Evolutionary conservation across 768 basidiomycete species (phyloP).

Genomic region (Amanita inopinata): DNA sequence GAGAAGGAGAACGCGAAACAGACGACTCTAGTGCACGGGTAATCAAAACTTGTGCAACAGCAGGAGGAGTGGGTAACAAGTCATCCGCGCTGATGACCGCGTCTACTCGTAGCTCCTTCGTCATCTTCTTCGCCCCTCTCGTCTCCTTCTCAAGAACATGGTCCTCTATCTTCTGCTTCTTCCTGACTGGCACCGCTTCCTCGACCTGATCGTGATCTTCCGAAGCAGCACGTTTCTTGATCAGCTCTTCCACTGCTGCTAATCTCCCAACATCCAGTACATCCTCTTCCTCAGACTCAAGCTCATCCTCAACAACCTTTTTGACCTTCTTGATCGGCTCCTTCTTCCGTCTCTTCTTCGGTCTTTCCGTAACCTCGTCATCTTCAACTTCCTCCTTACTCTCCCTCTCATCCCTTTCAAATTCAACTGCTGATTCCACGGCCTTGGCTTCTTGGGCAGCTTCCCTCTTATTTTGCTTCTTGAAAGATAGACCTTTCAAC

Average conservation of each 20-base stretch:
- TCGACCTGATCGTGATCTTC: slow-evolving; percentile 30
- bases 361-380: slow-evolving; percentile 33
- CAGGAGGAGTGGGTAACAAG: slow-evolving; percentile 38
- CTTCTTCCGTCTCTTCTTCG: slow-evolving; percentile 52
- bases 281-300: slow-evolving; percentile 58
- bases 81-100: slow-evolving; percentile 42
- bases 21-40: slow-evolving; percentile 37
- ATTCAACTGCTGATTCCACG: slow-evolving; percentile 27
- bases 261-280: slow-evolving; percentile 18
- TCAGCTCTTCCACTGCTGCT: slow-evolving; percentile 20
- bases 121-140: slow-evolving; percentile 31
- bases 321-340: slow-evolving; percentile 27
- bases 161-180: slow-evolving; percentile 30
- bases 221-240: slow-evolving; percentile 35
- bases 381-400: slow-evolving; percentile 21
- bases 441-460: slow-evolving; percentile 25
- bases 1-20: slow-evolving; percentile 43
- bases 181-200: slow-evolving; percentile 32
- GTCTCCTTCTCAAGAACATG: slow-evolving; percentile 26
- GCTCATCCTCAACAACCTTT: slow-evolving; percentile 26
- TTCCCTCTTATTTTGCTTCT: slow-evolving; percentile 35
- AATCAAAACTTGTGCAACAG: slow-evolving; percentile 40
- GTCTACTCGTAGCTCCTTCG: slow-evolving; percentile 25
- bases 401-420: slow-evolving; percentile 22
- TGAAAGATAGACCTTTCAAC: slow-evolving; percentile 37